Base-by-base conservation (phyloP, 108 stramenopile genomes). In the Hondaea fermentalgiana region DNA sequence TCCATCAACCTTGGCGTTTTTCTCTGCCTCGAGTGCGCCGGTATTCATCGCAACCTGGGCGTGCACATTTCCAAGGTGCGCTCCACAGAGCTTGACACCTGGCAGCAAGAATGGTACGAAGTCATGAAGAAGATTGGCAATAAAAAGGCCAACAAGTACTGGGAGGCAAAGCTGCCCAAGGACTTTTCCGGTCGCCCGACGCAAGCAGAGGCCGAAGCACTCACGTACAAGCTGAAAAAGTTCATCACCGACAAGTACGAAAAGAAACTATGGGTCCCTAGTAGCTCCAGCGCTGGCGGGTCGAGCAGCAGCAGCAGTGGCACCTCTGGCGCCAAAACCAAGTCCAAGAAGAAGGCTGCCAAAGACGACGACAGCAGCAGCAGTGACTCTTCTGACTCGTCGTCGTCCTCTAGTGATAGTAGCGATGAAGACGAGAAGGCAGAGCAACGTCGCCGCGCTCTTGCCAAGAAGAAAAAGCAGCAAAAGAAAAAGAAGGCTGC, bases 11-110 rank as follows among this genome's bases (percentile, higher is more conserved):
- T 97, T 44, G 96, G 96, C 43, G 92, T 96, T 35, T 83, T 96
- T n/a, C 88, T 99, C 19, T 99, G 99, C 90, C 97, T 99, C 88
- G 95, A 97, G 87, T 99, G 99, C 92, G 95, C 96, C 87, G 99
- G 97, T n/a, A 96, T 99, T 4, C 99, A 99, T 88, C 95, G 99
- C 64, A 96, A 95, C 87, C 93, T 99, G 16, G 99, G 99, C 49
- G 98, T 98, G 35, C 98, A 98, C 92, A 96, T 99, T 49, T 96
- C 96, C 91, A 97, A 97, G 92, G 98, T 98, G 76, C 92, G 96
- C 16, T 92, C 89, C 42, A 87, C 93, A 25, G 90, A 91, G 57
- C 88, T 94, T 59, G 95, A 95, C 64, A 72, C 88, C 19, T 92
- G 90, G 92, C 49, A 88, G 87, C 57, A 43, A 5, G 87, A 87